These are phyloP conservation scores for Blastobotrys arbuscula DNA, from an alignment of 1,139 yeast species.

Conservation along the genomic window DNA sequence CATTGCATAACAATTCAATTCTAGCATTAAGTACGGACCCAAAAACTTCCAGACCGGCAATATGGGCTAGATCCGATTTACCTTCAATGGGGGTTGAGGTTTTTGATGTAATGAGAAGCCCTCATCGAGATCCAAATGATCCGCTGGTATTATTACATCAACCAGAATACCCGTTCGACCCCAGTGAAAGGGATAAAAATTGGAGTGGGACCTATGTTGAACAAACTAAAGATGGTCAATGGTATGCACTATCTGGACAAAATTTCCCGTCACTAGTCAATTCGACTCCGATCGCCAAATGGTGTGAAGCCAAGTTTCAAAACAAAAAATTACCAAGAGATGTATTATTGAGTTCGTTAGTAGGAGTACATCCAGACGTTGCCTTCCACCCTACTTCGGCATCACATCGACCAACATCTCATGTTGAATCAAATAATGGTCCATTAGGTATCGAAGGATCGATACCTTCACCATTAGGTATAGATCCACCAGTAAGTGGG, in stretches of 20 bases:
- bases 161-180: slow-evolving; percentile 27
- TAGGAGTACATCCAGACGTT: slow-evolving; percentile 35
- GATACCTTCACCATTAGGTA: slow-evolving; percentile 5
- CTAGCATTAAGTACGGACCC: slow-evolving; percentile 55
- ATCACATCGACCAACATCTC: not conserved
- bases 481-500: slow-evolving; percentile 4
- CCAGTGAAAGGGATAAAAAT: not conserved
- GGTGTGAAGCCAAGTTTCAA: slow-evolving; percentile 21
- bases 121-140: slow-evolving; percentile 19
- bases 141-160: slow-evolving; percentile 36
- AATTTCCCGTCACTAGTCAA: slow-evolving; percentile 77
- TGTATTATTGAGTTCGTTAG: slow-evolving; percentile 23
- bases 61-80: slow-evolving; percentile 63
- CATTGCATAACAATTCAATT: slow-evolving; percentile 66
- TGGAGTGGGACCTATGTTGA: slow-evolving; percentile 54
- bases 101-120: slow-evolving; percentile 53
- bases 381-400: slow-evolving; percentile 1
- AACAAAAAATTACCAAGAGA: slow-evolving; percentile 11
- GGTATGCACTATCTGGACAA: slow-evolving; percentile 82
- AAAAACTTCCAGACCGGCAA: slow-evolving; percentile 49
- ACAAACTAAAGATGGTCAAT: slow-evolving; percentile 58
- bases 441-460: slow-evolving; percentile 1
- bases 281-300: slow-evolving; percentile 55
- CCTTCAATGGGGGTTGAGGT: slow-evolving; percentile 67
- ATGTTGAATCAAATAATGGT: not conserved